Percentiles rank a stretch among this genome's conserved stretches.
phyloP scores from a whole-genome alignment of 2,329 filamentous ascomycete genomes.

The Penicillium thymicola region DNA sequence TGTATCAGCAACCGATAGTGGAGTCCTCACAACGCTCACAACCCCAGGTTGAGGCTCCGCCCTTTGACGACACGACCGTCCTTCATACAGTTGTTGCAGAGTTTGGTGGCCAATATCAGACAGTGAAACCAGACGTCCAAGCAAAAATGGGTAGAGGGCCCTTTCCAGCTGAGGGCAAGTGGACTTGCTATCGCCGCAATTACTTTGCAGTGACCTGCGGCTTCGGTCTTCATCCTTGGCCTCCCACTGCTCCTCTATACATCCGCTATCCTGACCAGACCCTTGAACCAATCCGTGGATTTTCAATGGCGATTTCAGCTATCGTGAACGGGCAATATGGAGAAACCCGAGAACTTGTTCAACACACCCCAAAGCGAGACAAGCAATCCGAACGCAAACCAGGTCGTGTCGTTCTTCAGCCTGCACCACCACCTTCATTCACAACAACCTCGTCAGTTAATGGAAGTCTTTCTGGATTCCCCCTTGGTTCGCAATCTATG shows the following conservation, averaged over 20 bases:
- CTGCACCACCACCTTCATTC: slow-evolving; percentile 57
- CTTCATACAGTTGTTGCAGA: slow-evolving; percentile 36
- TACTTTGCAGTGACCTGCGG: slow-evolving; percentile 85
- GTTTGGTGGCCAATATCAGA: slow-evolving; percentile 28
- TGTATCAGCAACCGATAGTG: slow-evolving; percentile 32
- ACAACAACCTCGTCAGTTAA: slow-evolving; percentile 24
- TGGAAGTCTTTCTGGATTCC: slow-evolving; percentile 22
- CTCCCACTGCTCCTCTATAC: slow-evolving; percentile 54
- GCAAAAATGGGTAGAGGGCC: slow-evolving; percentile 87
- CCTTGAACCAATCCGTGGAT: slow-evolving; percentile 63
- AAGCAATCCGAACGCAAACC: slow-evolving; percentile 78
- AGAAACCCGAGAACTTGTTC: slow-evolving; percentile 78
- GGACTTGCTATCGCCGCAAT: slow-evolving; percentile 90
- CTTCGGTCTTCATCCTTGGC: slow-evolving; percentile 66
- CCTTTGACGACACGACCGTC: slow-evolving; percentile 41
- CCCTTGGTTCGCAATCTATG: slow-evolving; percentile 27
- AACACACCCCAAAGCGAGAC: slow-evolving; percentile 88
- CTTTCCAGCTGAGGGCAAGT: slow-evolving; percentile 74
- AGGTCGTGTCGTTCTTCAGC: slow-evolving; percentile 63
- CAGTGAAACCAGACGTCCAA: slow-evolving; percentile 68
- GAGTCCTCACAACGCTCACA: slow-evolving; percentile 24
- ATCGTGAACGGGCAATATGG: slow-evolving; percentile 72
- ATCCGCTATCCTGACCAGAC: slow-evolving; percentile 48
- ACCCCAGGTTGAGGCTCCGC: slow-evolving; percentile 36
- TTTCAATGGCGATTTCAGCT: slow-evolving; percentile 81